Base-by-base conservation (phyloP, 495 filamentous ascomycete genomes). In the Penicillium bovifimosum region DNA sequence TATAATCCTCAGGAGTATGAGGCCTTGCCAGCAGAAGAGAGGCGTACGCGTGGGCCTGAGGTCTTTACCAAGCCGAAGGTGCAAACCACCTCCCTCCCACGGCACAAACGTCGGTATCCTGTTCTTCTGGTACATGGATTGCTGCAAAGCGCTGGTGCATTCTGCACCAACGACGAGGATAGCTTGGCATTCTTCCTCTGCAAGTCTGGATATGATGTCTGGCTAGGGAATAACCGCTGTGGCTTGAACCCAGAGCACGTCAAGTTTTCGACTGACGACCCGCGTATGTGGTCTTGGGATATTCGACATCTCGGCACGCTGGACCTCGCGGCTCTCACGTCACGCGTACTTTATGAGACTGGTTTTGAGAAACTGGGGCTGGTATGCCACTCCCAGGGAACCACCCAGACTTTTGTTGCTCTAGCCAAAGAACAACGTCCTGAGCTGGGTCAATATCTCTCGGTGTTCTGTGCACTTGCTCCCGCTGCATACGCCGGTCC, bases 241-340 rank as follows among this genome's bases (percentile, higher is more conserved):
- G 93, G 91, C 10, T 86, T 92, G 63, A 62, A 77, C 1, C 91
- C 92, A 2, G 76, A 82, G 54, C 92, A 97, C 59, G 80, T 77
- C 1, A 72, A 84, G 10, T 74, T 97, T 39, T 73, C 75, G 1
- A 80, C 85, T 52, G 72, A 72, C 14, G 92, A 97, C 61, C 92
- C 92, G 6, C 81, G 91, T 16, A 96, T 97, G 90, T 97, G 92
- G 92, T 80, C 85, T 9, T 97, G 92, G 92, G 96, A 95, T 60
- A 95, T 96, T 50, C 81, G 88, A 0, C 90, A 96, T 69, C 92
- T 96, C 83, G 93, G 92, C 11, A 84, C 88, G 0, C 80, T 95
- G 53, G 92, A 97, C 65, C 79, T 97, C n/a, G 77, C 93, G 1
- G 90, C 91, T 1, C 77, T 96, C n/a, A 78, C 91, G 11, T 86